Percentiles rank a stretch among this genome's conserved stretches.
Conservation (phyloP, 257 asterid species). For the Solanum microdontum region DNA sequence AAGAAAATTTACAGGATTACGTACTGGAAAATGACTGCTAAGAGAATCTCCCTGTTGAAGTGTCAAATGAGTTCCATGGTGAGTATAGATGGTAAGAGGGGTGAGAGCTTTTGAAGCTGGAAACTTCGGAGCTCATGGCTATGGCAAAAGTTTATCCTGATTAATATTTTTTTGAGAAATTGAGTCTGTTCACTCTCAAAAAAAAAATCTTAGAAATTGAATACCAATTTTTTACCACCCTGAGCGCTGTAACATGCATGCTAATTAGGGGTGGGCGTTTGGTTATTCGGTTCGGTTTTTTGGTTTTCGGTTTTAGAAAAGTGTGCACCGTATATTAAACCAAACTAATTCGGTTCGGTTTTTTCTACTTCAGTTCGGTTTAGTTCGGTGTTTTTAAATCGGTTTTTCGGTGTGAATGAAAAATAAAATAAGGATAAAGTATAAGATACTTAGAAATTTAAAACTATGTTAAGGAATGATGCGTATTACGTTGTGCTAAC, state of each 20-base stretch:
- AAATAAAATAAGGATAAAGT: no score
- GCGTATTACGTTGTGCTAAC: no score
- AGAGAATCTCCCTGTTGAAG: background rate
- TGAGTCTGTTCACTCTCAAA: background rate
- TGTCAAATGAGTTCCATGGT: background rate
- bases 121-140: background rate
- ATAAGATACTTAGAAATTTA: no score
- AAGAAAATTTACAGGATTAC: background rate
- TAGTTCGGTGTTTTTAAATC: no score
- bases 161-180: background rate
- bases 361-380: no score
- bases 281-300: no score
- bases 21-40: background rate
- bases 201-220: background rate
- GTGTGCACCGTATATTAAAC: no score
- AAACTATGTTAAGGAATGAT: no score
- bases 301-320: no score
- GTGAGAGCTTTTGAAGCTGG: background rate
- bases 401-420: no score
- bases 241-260: background rate
- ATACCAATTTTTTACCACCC: background rate
- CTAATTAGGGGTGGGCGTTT: no score
- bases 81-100: background rate
- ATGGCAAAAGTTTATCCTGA: background rate
- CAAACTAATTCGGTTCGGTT: no score